These are phyloP conservation scores for Leptosphaerulina australis DNA, from an alignment of 2,329 filamentous ascomycete genomes.

Conservation along the genomic window DNA sequence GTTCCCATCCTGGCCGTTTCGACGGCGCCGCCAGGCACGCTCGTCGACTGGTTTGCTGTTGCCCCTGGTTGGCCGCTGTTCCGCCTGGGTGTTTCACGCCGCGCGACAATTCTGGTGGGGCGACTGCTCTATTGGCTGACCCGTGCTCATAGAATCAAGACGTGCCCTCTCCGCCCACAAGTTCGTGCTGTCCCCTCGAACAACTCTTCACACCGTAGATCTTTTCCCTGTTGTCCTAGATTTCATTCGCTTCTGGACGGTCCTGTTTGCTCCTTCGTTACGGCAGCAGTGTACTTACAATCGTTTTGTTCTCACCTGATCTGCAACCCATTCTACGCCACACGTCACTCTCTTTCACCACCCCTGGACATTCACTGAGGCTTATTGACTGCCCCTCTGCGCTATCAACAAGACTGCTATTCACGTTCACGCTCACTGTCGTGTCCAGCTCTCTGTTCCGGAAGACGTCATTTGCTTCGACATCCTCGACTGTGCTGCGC, in stretches of 20 bases:
- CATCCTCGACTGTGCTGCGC: slow-evolving; percentile 30
- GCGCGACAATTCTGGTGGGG: slow-evolving; percentile 15
- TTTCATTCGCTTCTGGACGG: slow-evolving; percentile 36
- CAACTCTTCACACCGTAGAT: slow-evolving; percentile 18
- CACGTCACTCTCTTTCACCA: slow-evolving; percentile 20
- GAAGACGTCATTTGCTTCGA: slow-evolving; percentile 18
- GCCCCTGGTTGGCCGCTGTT: slow-evolving; percentile 21
- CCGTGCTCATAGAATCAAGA: slow-evolving; percentile 9
- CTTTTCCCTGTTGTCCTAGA: slow-evolving; percentile 24
- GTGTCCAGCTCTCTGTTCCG: not conserved
- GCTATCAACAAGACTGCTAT: slow-evolving; percentile 10
- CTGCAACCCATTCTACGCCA: slow-evolving; percentile 17
- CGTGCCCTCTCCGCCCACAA: slow-evolving; percentile 26
- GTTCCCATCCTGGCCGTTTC: slow-evolving; percentile 31
- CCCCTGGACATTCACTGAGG: slow-evolving; percentile 10
- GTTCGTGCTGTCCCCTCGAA: slow-evolving; percentile 18
- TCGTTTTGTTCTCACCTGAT: slow-evolving; percentile 19
- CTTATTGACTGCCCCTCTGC: slow-evolving; percentile 15
- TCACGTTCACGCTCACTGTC: slow-evolving; percentile 10
- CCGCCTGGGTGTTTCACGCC: slow-evolving; percentile 28
- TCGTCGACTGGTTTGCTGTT: slow-evolving; percentile 27
- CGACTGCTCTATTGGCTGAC: slow-evolving; percentile 14
- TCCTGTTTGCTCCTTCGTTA: slow-evolving; percentile 44
- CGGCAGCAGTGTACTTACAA: slow-evolving; percentile 32
- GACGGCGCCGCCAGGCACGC: slow-evolving; percentile 34